Evolutionary conservation across 1,139 yeast species (phyloP).

Genomic region (Hansenula anomala): DNA sequence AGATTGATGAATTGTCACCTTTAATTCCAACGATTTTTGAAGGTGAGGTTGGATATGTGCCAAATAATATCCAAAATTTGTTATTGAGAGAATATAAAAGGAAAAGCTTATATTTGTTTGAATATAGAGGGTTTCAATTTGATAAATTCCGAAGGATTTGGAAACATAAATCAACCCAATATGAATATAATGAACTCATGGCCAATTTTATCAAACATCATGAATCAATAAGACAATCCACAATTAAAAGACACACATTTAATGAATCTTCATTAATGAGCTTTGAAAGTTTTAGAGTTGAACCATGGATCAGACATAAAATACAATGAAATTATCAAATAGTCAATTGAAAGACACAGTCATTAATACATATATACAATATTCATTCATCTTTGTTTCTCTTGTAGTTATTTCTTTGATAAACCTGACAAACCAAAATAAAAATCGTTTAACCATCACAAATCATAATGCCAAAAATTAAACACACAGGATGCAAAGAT

Average conservation of each 20-base stretch:
- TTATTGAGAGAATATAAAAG: conserved; percentile 38
- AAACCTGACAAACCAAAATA: too few relatives aligned
- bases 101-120: conserved; percentile 24
- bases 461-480: too few relatives aligned
- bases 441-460: too few relatives aligned
- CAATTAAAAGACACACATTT: conserved; percentile 15
- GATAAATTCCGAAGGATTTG: conserved; percentile 31
- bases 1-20: conserved; percentile 39
- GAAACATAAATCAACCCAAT: conserved; percentile 22
- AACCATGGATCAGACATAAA: conserved; percentile 13
- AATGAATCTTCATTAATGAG: conserved; percentile 3
- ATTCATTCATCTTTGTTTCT: not conserved
- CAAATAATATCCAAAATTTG: conserved; percentile 30
- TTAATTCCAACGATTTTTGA: conserved; percentile 43
- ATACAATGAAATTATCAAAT: too few relatives aligned
- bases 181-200: conserved; percentile 15
- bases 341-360: not conserved
- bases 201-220: conserved; percentile 11
- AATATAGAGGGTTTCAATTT: conserved; percentile 28
- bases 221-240: conserved; percentile 13
- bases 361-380: not conserved
- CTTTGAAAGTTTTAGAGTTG: conserved; percentile 14
- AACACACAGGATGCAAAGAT: not conserved
- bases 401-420: too few relatives aligned
- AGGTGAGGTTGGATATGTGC: conserved; percentile 43